Evolutionary conservation across 2,329 filamentous ascomycete species (phyloP), one percentile per base, ranked within the genome.

Genomic region (Clonostachys rosea): DNA sequence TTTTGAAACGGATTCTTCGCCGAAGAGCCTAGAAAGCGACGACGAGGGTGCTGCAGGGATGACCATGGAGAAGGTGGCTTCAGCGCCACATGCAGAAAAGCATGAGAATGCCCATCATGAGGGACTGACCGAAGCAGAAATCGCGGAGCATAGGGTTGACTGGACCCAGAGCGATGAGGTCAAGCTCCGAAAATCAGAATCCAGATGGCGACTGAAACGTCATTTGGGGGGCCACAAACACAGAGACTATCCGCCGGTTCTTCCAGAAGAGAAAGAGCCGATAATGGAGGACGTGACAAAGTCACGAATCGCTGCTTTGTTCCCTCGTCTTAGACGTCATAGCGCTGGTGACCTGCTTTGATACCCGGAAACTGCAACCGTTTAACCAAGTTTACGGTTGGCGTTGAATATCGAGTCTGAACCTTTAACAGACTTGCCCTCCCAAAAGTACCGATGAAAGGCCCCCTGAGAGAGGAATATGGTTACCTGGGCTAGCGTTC

Each of bases 111-210:
- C 13, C 10, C 5, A 34, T 34, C 41, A 40, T 34, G 16, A 34
- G 20, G 48, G 45, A n/a, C 42, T 36, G 41, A 34, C 43, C 43
- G 35, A 34, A 20, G 34, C 20, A 52, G 50, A 49, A 9, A 51
- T 54, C 34, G 49, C 50, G 13, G 54, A 67, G 47, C 67, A 70
- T 53, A 66, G 71, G 34, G 73, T 75, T 47, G 78, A 83, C 59
- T 84, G 80, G 80, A 75, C 76, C 33, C 79, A 83, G 57, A 75
- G 70, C 54, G 79, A 82, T 51, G 75, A 81, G 24, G 9, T 30
- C 47, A 47, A 67, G 52, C 56, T 76, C 44, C 60, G 65, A 42
- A 76, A 69, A 54, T 65, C 65, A 37, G 74, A 76, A 36, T 78
- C 76, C 1, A 68, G 71, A 42, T 78, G 76, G 73, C 68, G 67